phyloP scores from a whole-genome alignment of 208 protist genomes.

The Leptomonas seymouri region DNA sequence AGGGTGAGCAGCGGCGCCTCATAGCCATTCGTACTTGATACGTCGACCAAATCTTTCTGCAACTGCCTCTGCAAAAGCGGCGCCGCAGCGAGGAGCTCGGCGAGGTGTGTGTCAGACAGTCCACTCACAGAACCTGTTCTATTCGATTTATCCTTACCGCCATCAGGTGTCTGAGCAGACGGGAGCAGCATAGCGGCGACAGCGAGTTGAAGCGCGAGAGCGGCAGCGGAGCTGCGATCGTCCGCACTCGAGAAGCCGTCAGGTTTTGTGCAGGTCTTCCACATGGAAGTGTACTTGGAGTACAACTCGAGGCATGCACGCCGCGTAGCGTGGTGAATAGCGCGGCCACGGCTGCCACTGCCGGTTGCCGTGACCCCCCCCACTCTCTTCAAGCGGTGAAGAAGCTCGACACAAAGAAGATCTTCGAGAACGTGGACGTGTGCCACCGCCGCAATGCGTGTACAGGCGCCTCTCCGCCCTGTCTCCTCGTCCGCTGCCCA shows the following conservation, averaged over 20 bases:
- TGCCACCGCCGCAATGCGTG: neutral
- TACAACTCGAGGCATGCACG: neutral
- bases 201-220: neutral
- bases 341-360: neutral
- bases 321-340: neutral
- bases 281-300: neutral
- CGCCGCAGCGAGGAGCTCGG: neutral
- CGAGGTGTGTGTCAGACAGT: neutral
- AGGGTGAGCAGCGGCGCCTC: neutral
- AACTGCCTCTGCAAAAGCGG: neutral
- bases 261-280: neutral
- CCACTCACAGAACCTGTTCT: neutral
- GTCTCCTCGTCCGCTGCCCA: slow-evolving; percentile 1
- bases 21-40: too few species aligned
- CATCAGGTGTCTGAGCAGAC: neutral
- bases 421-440: slow-evolving; percentile 25
- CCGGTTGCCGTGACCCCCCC: too few species aligned
- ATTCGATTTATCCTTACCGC: neutral
- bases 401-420: neutral
- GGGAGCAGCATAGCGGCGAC: slow-evolving; percentile 7
- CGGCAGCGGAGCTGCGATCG: neutral
- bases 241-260: neutral
- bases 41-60: too few species aligned
- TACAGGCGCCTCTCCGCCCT: neutral
- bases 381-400: neutral